Evolutionary conservation across 2,329 filamentous ascomycete species (phyloP).

Genomic region (Cladosporium sphaerospermum): DNA sequence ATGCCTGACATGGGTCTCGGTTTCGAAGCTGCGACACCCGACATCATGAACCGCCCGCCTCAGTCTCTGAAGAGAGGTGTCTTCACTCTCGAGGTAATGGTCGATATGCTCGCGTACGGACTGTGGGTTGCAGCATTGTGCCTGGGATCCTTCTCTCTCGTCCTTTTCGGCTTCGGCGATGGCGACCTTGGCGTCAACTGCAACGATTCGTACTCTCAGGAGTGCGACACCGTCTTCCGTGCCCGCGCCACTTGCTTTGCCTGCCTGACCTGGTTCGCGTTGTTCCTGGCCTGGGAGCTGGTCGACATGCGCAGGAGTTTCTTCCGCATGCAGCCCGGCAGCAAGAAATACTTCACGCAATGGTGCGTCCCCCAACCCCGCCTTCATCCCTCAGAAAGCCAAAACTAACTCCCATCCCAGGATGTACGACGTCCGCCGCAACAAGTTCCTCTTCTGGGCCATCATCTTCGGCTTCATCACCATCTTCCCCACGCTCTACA

Average conservation of each 20-base stretch:
- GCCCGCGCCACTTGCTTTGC: slow-evolving; percentile 69
- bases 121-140: slow-evolving; percentile 68
- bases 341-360: slow-evolving; percentile 56
- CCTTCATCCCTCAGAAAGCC: background rate
- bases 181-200: slow-evolving; percentile 49
- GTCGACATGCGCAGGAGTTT: slow-evolving; percentile 65
- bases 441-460: slow-evolving; percentile 55
- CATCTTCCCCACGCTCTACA: slow-evolving; percentile 51
- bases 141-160: slow-evolving; percentile 56
- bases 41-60: slow-evolving; percentile 75
- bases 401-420: background rate
- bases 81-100: slow-evolving; percentile 70
- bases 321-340: slow-evolving; percentile 65
- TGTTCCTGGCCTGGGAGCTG: slow-evolving; percentile 76
- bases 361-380: slow-evolving; percentile 39
- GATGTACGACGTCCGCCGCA: slow-evolving; percentile 61
- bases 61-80: slow-evolving; percentile 63
- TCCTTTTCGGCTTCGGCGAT: slow-evolving; percentile 56
- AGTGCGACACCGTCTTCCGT: slow-evolving; percentile 62
- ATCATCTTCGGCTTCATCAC: slow-evolving; percentile 40
- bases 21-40: slow-evolving; percentile 65
- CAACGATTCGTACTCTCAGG: slow-evolving; percentile 50
- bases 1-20: slow-evolving; percentile 85
- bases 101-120: slow-evolving; percentile 76
- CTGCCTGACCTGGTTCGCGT: slow-evolving; percentile 68